Conservation (phyloP, 1,284 basidiomycete genomes). For the Anthracocystis panici-leucophaei region DNA sequence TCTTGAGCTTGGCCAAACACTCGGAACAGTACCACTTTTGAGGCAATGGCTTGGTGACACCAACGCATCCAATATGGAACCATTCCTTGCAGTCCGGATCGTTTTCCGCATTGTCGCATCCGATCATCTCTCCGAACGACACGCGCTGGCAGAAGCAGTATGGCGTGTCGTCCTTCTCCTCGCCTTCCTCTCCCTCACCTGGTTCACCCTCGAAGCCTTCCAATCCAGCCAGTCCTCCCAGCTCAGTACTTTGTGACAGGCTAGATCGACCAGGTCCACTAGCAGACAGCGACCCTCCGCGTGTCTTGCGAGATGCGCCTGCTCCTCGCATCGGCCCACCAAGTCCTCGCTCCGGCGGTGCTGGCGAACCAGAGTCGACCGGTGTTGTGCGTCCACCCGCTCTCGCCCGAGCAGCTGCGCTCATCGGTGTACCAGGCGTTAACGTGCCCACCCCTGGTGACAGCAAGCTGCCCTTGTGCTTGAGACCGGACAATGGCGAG, state of each 20-base stretch:
- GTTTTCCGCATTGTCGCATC: constrained; percentile 60
- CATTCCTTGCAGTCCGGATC: constrained; percentile 67
- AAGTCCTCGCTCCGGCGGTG: constrained; percentile 42
- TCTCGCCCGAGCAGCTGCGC: constrained; percentile 38
- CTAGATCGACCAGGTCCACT: constrained; percentile 39
- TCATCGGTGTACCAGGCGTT: constrained; percentile 42
- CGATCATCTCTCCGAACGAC: constrained; percentile 68
- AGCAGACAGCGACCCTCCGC: constrained; percentile 38
- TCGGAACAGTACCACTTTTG: constrained; percentile 66
- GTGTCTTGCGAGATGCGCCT: constrained; percentile 33
- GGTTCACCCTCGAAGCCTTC: constrained; percentile 46
- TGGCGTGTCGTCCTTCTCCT: constrained; percentile 63
- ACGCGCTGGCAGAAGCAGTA: constrained; percentile 69
- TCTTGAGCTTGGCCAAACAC: constrained; percentile 53
- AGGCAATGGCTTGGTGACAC: constrained; percentile 66
- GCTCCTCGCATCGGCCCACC: constrained; percentile 35
- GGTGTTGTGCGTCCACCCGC: constrained; percentile 47
- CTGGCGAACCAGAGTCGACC: constrained; percentile 46
- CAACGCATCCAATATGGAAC: constrained; percentile 69
- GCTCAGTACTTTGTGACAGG: constrained; percentile 40
- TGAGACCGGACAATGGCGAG: constrained; percentile 35
- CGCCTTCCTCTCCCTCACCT: constrained; percentile 53
- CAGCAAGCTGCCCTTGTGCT: constrained; percentile 43
- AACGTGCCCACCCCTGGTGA: constrained; percentile 28
- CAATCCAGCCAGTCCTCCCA: constrained; percentile 27